Evolutionary conservation across 1,284 basidiomycete species (phyloP).

Genomic region (Volvariella surrecta): DNA sequence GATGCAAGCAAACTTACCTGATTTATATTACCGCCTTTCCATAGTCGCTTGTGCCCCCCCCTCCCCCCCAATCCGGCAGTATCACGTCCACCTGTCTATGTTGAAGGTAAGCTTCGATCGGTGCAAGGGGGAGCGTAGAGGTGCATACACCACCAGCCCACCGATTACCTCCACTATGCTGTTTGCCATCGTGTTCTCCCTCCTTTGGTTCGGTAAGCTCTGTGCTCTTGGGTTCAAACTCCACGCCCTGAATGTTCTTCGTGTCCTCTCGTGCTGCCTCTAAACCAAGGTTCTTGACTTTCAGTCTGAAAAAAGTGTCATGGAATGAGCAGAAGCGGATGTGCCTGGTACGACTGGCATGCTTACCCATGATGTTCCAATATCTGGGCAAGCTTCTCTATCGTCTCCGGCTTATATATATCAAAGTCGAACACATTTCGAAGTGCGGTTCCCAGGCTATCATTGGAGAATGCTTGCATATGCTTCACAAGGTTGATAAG

Average conservation of each 20-base stretch:
- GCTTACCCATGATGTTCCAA: constrained; percentile 50
- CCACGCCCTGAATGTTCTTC: constrained; percentile 42
- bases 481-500: constrained; percentile 57
- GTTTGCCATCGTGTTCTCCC: constrained; percentile 51
- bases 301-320: constrained; percentile 31
- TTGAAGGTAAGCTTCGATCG: constrained; percentile 1
- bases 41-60: constrained; percentile 60
- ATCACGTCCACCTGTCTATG: constrained; percentile 55
- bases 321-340: not conserved
- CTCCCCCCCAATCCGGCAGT: constrained; percentile 57
- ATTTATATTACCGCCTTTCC: constrained; percentile 54
- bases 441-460: constrained; percentile 44
- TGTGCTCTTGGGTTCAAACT: constrained; percentile 47
- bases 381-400: constrained; percentile 48
- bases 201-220: constrained; percentile 45
- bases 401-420: constrained; percentile 54
- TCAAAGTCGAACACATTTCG: constrained; percentile 66
- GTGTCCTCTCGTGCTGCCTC: constrained; percentile 44
- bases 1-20: constrained; percentile 28
- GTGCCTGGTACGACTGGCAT: not conserved
- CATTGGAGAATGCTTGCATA: constrained; percentile 49
- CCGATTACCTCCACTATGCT: constrained; percentile 51
- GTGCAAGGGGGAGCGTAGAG: not conserved
- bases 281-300: constrained; percentile 43
- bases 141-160: constrained; percentile 52